These are phyloP conservation scores for Phytophthora rubi DNA, from an alignment of 352 stramenopile species.

Conservation along the genomic window DNA sequence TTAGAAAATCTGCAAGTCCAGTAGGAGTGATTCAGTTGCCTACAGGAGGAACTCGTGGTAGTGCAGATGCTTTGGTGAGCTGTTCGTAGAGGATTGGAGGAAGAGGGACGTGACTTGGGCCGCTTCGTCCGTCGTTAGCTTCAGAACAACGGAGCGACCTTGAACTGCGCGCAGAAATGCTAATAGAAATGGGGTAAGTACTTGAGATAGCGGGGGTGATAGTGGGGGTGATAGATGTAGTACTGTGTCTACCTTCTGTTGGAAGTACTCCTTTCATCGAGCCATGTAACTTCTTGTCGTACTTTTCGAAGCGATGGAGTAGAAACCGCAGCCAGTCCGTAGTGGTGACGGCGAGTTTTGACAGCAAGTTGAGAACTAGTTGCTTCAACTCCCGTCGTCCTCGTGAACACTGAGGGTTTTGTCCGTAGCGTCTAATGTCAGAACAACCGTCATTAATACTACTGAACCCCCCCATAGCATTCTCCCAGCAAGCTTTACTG, in stretches of 20 bases:
- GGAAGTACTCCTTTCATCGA: slow-evolving; percentile 33
- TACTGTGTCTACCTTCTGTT: slow-evolving; percentile 32
- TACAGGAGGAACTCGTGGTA: slow-evolving; percentile 54
- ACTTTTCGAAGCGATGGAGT: slow-evolving; percentile 45
- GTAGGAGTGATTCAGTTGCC: background rate
- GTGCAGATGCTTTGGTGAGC: slow-evolving; percentile 24
- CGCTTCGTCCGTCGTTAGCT: slow-evolving; percentile 44
- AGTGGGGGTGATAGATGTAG: background rate
- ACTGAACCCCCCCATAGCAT: too few relatives aligned
- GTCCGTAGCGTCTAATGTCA: slow-evolving; percentile 48
- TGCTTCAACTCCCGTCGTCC: slow-evolving; percentile 52
- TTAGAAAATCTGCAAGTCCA: background rate
- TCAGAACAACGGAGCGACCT: slow-evolving; percentile 33
- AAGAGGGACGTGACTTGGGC: slow-evolving; percentile 45
- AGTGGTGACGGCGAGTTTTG: slow-evolving; percentile 14
- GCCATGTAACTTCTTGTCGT: slow-evolving; percentile 45
- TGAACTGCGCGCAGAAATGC: slow-evolving; percentile 47
- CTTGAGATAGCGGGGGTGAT: too few relatives aligned
- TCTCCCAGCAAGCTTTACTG: slow-evolving; percentile 33
- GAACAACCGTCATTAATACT: background rate
- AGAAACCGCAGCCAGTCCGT: slow-evolving; percentile 42
- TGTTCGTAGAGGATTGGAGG: slow-evolving; percentile 36
- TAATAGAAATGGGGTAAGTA: slow-evolving; percentile 2
- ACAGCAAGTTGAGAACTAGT: slow-evolving; percentile 30
- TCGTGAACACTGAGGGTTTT: slow-evolving; percentile 49